These are phyloP conservation scores for Helichrysum umbraculigerum DNA, from an alignment of 129 eudicot species.

Conservation along the genomic window DNA sequence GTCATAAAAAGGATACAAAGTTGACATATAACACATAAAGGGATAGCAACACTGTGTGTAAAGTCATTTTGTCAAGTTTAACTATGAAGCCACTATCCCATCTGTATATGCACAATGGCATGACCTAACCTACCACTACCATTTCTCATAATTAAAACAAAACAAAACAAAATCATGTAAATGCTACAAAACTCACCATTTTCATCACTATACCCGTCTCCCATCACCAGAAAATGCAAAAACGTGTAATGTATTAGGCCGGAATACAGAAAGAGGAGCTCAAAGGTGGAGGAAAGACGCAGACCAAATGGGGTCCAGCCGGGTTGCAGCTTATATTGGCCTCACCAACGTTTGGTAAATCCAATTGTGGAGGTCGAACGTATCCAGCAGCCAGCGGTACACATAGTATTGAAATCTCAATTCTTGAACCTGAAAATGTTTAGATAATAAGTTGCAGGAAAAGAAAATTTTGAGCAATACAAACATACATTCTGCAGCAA, in stretches of 20 bases:
- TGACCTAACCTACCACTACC: constrained; percentile 28
- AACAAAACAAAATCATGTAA: constrained; percentile 14
- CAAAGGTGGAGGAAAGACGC: constrained; percentile 88
- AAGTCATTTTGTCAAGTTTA: constrained; percentile 20
- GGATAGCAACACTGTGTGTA: constrained; percentile 11
- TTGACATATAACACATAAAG: constrained; percentile 22
- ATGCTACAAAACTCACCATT: constrained; percentile 30
- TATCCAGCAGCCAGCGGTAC: constrained; percentile 93
- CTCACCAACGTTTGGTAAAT: constrained; percentile 68
- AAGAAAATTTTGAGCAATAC: neutral
- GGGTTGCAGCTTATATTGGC: constrained; percentile 89
- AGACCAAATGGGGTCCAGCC: constrained; percentile 90
- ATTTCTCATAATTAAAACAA: constrained; percentile 14
- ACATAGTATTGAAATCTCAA: constrained; percentile 75
- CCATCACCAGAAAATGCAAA: constrained; percentile 1
- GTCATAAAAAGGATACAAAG: constrained; percentile 21
- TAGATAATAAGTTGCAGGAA: neutral
- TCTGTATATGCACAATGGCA: constrained; percentile 31
- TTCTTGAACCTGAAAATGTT: constrained; percentile 71
- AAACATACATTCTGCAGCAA: neutral
- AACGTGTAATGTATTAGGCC: constrained; percentile 38
- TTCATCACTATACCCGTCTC: constrained; percentile 22
- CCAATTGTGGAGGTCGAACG: constrained; percentile 89
- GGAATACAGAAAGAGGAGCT: constrained; percentile 96
- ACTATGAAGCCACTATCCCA: constrained; percentile 27